These are phyloP conservation scores for Mycena galericulata DNA, from an alignment of 768 basidiomycete species.

Conservation along the genomic window DNA sequence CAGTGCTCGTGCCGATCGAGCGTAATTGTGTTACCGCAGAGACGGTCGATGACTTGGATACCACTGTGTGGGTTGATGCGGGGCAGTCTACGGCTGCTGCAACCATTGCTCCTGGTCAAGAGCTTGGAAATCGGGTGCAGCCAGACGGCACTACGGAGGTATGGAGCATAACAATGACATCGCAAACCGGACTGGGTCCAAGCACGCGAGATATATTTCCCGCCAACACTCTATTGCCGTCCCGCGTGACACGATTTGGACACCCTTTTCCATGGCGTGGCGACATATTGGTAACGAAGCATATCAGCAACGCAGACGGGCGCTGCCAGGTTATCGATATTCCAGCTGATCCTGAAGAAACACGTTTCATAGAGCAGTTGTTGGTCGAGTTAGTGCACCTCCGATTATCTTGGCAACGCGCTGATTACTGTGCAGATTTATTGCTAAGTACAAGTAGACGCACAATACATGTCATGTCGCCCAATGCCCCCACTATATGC, in stretches of 20 bases:
- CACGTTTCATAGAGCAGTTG: background rate
- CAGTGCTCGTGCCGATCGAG: background rate
- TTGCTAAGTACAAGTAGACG: too few species aligned
- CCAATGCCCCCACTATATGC: too few species aligned
- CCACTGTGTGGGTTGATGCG: background rate
- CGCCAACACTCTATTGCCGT: background rate
- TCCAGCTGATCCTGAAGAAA: background rate
- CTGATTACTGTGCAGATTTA: too few species aligned
- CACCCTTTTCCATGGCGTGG: background rate
- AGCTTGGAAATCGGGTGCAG: background rate
- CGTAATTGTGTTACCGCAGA: background rate
- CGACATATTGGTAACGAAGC: background rate
- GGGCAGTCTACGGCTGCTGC: background rate
- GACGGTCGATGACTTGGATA: background rate
- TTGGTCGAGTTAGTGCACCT: background rate
- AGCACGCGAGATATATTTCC: background rate
- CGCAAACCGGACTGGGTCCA: background rate
- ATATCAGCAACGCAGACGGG: background rate
- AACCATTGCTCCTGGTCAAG: background rate
- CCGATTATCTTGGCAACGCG: too few species aligned
- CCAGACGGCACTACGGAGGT: background rate
- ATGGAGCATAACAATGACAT: background rate
- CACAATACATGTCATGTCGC: too few species aligned
- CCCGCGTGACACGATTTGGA: background rate
- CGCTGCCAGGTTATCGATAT: background rate